Evolutionary conservation across 108 stramenopile genomes (phyloP), one percentile per base, ranked within the genome.

Genomic region (Fragilaria radians): DNA sequence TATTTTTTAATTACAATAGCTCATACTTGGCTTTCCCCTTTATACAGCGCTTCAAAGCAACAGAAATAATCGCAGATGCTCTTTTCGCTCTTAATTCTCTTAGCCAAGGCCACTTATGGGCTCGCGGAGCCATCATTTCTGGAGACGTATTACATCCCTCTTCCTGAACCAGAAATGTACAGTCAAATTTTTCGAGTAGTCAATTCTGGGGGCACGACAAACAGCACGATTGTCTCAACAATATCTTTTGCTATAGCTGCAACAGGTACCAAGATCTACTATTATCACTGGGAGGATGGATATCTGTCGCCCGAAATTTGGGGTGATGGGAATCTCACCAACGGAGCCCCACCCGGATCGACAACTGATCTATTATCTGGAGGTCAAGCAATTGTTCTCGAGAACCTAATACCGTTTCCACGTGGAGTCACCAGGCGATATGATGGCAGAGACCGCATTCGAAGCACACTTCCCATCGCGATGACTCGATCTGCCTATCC

Each of bases 401-500:
- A 70, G 59, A 52, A 70, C 25, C 5, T 21, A 2, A 62, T 70
- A 9, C 22, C 22, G 5, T 18, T 63, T 17, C 51, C 67, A 5
- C 30, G 55, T 34, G 4, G 2, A 4, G 4, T 46, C 27, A 4
- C 7, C 25, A 7, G 46, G 22, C 5, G 58, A 7, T 70, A 26
- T 49, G 68, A 52, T 52, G 68, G 68, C 5, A 59, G 62, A 11
- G 68, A 70, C 55, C 49, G 42, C 45, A 57, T 70, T 4, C n/a
- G 3, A 3, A 45, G 62, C 4, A 47, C 62, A 5, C 57, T 53
- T n/a, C 68, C 68, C 21, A 52, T 70, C 50, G 68, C 68, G n/a
- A 48, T 70, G 26, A 70, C 68, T 4, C 61, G 68, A n/a, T 47
- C 29, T 18, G 68, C 28, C 5, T 70, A 63, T 48, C 62, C 68